phyloP scores from a whole-genome alignment of 768 basidiomycete species.

The Lactarius quietus region DNA sequence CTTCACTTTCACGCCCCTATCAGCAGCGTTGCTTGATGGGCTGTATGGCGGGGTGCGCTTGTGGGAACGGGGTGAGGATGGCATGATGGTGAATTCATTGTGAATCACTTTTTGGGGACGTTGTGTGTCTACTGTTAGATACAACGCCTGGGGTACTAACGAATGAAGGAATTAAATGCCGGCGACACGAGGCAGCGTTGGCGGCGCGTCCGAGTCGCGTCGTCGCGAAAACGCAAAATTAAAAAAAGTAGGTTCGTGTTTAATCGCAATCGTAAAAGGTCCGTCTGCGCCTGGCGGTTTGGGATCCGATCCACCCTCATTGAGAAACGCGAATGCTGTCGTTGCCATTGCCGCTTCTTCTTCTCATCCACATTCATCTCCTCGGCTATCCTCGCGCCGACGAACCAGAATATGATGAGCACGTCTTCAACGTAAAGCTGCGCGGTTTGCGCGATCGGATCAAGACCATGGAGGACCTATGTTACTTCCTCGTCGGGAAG shows the following conservation, averaged over 20 bases:
- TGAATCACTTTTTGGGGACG: neutral
- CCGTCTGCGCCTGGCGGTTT: neutral
- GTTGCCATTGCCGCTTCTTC: constrained; percentile 43
- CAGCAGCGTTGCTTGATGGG: constrained; percentile 5
- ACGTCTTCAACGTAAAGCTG: constrained; percentile 43
- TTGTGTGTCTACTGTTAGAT: too few relatives aligned
- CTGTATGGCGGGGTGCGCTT: constrained; percentile 1
- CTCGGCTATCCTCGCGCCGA: constrained; percentile 48
- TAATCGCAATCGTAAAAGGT: neutral
- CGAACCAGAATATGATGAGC: constrained; percentile 47
- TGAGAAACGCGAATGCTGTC: constrained; percentile 3
- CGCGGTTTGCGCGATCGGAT: constrained; percentile 50
- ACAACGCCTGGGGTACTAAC: too few relatives aligned
- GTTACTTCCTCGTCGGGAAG: constrained; percentile 46
- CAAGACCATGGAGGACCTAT: constrained; percentile 50
- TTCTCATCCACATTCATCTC: constrained; percentile 52
- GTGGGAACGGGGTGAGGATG: constrained; percentile 12
- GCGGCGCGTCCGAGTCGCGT: constrained; percentile 9
- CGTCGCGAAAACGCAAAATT: neutral
- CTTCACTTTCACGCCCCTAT: constrained; percentile 15
- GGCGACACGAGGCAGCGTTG: neutral
- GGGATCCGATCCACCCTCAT: constrained; percentile 3
- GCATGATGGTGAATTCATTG: constrained; percentile 11
- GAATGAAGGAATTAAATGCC: neutral
- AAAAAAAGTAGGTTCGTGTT: neutral